phyloP scores from a whole-genome alignment of 2,329 filamentous ascomycete genomes.

The Epichloe uncinata region DNA sequence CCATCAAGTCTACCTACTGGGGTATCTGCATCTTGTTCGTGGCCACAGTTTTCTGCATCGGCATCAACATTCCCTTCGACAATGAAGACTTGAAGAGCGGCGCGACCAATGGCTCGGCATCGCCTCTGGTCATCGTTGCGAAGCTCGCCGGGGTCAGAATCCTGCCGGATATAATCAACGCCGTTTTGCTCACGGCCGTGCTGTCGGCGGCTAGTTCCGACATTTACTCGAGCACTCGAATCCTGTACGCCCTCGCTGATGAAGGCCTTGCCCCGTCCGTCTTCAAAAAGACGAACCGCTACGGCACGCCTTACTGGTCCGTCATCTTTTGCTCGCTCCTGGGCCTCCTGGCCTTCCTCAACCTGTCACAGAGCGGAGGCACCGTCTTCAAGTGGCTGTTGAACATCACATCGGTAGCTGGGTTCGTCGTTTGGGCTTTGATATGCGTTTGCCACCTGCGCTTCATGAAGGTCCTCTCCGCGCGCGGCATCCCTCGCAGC shows the following conservation, averaged over 20 bases:
- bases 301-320: slow-evolving; percentile 49
- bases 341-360: slow-evolving; percentile 54
- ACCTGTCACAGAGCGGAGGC: slow-evolving; percentile 43
- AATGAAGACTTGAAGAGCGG: slow-evolving; percentile 38
- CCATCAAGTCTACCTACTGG: slow-evolving; percentile 64
- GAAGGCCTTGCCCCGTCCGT: slow-evolving; percentile 49
- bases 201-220: slow-evolving; percentile 69
- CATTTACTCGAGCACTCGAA: slow-evolving; percentile 58
- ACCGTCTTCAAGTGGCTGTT: slow-evolving; percentile 61
- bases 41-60: slow-evolving; percentile 54
- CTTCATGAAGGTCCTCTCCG: slow-evolving; percentile 47
- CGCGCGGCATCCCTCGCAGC: slow-evolving; percentile 42
- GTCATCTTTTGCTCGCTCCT: slow-evolving; percentile 41
- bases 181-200: slow-evolving; percentile 62
- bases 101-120: slow-evolving; percentile 46
- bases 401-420: slow-evolving; percentile 55
- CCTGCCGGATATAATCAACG: slow-evolving; percentile 61
- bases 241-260: slow-evolving; percentile 51
- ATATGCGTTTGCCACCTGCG: slow-evolving; percentile 51
- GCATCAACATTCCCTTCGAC: slow-evolving; percentile 54
- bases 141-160: slow-evolving; percentile 48
- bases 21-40: slow-evolving; percentile 59
- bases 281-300: slow-evolving; percentile 44
- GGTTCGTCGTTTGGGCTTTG: slow-evolving; percentile 57
- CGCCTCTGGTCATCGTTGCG: slow-evolving; percentile 49